Evolutionary conservation across 1,284 basidiomycete species (phyloP), one percentile per base, ranked within the genome.

Genomic region (Pascua sp.): DNA sequence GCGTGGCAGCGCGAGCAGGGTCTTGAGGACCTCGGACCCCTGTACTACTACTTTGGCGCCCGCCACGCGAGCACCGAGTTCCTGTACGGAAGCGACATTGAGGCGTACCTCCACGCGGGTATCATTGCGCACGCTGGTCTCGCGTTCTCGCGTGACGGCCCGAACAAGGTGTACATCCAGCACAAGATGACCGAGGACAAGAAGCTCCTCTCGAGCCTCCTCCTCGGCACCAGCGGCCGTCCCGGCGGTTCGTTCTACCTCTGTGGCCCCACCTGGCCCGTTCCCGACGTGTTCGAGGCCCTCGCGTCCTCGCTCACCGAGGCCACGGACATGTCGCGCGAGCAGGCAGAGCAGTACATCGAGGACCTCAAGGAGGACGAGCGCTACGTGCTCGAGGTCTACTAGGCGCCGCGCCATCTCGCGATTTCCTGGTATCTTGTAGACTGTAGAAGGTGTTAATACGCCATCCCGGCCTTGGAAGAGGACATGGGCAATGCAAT

Each of bases 41-140:
- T 91, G 36, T 98, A 98, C 82, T 98, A 98, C 82, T 98, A 97
- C 83, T 98, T 98, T 76, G 95, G 95, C 62, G 95, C 95, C 59
- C 90, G 96, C 56, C 88, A 97, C 78, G 89, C 90, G 71, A 87
- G 89, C 41, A 85, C 92, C 70, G 95, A 98, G 77, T 98, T 93
- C 77, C 86, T 98, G 18, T 98, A 98, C 77, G 78, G 79, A 41
- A 79, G 80, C 65, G 80, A 80, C 60, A 78, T 83, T 63, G 81
- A 83, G 70, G 82, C 81, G 0, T 83, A 82, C 73, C 85, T 96
- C 55, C 80, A 84, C 12, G 90, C 91, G 66, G 86, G 88, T 49
- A 81, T 94, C 61, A 88, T 98, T 76, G 86, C 90, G 39, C 87
- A 87, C 68, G 87, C 91, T 36, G 94, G 96, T 24, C 83, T 98